These are phyloP conservation scores for Phaeosphaeriaceae sp. DNA, from an alignment of 2,329 filamentous ascomycete species.

Conservation along the genomic window DNA sequence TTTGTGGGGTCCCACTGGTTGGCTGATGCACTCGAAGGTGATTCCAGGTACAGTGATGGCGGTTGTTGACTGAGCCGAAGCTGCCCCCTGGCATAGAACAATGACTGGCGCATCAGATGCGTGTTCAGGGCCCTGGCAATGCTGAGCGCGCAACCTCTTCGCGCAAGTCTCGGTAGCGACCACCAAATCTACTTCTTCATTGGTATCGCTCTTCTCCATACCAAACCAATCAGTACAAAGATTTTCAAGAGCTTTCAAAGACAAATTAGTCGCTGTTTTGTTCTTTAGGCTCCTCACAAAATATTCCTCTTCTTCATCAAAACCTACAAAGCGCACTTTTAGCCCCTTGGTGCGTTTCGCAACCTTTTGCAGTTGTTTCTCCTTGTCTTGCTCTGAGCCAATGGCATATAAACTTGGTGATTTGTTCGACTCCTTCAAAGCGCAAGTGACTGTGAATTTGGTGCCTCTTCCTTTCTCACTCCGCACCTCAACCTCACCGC, in stretches of 20 bases:
- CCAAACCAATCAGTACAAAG: conserved; percentile 46
- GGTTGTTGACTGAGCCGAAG: conserved; percentile 43
- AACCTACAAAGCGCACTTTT: conserved; percentile 42
- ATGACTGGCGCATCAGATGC: conserved; percentile 36
- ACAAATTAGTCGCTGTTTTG: conserved; percentile 39
- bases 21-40: conserved; percentile 44
- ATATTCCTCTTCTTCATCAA: conserved; percentile 41
- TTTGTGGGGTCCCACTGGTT: conserved; percentile 49
- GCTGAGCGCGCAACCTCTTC: conserved; percentile 33
- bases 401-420: conserved; percentile 35
- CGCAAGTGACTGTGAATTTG: conserved; percentile 46
- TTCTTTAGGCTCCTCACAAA: conserved; percentile 40
- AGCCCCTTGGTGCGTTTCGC: conserved; percentile 38
- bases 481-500: conserved; percentile 45
- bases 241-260: conserved; percentile 39
- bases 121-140: conserved; percentile 26
- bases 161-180: conserved; percentile 43
- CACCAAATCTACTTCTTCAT: conserved; percentile 33
- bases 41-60: conserved; percentile 44
- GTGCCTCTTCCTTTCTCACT: conserved; percentile 46
- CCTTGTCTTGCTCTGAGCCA: conserved; percentile 30
- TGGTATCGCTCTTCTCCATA: conserved; percentile 30
- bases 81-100: conserved; percentile 44
- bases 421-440: conserved; percentile 37
- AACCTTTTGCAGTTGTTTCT: conserved; percentile 28